Percentiles rank a stretch among this genome's conserved stretches.
Conservation (phyloP, 169 alveolate genomes). For the Ichthyophthirius multifiliis region DNA sequence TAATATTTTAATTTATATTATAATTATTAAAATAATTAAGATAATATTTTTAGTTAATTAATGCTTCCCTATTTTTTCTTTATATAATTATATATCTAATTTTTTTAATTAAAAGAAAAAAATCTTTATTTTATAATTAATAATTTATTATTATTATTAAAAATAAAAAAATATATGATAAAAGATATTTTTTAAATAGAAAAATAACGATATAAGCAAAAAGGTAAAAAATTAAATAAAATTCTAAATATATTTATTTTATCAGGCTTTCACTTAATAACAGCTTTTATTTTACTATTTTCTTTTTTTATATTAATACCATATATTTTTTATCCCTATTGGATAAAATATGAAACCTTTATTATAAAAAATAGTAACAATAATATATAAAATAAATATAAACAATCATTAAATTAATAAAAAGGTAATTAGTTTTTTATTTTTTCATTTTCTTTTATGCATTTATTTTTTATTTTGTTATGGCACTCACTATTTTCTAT, state of each 20-base stretch:
- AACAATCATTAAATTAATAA: too few relatives aligned
- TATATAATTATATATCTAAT: too few relatives aligned
- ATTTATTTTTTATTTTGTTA: not conserved
- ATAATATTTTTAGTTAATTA: too few relatives aligned
- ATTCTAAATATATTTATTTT: not conserved
- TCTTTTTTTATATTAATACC: not conserved
- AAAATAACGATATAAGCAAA: not conserved
- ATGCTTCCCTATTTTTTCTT: too few relatives aligned
- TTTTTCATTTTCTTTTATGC: not conserved
- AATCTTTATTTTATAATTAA: too few relatives aligned
- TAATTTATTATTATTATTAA: too few relatives aligned
- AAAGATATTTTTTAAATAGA: not conserved
- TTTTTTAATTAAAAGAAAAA: too few relatives aligned
- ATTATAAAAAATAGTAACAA: not conserved
- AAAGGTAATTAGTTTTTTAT: too few relatives aligned
- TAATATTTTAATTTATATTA: too few relatives aligned
- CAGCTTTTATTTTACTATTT: not conserved
- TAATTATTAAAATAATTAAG: too few relatives aligned
- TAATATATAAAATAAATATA: not conserved
- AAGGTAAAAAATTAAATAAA: not conserved
- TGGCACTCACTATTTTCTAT: not conserved
- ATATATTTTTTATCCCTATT: not conserved
- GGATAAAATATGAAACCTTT: not conserved
- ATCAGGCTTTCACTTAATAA: not conserved
- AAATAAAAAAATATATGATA: too few relatives aligned